Evolutionary conservation across 108 stramenopile species (phyloP), one percentile per base, ranked within the genome.

Genomic region (Stephanodiscus minutulus): DNA sequence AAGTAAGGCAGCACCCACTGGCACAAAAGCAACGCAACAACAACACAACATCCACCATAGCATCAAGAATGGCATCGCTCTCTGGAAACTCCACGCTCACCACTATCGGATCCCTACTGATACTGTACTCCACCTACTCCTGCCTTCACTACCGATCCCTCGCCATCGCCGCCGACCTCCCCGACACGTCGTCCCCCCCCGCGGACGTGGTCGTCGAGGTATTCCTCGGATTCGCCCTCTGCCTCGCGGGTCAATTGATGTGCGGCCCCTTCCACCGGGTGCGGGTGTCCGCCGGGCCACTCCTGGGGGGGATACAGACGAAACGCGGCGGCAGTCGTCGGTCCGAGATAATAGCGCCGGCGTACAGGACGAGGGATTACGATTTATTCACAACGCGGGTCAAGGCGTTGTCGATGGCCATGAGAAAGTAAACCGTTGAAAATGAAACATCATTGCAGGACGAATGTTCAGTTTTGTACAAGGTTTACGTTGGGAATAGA

Each of bases 61-160:
- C 28, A 13, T 50, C 22, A 35, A 82, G 11, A 5, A 72, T 72
- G 70, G n/a, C 70, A 31, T 61, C 72, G 29, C 59, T 79, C 20
- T 73, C 72, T 36, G 66, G 49, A 20, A 49, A 68, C 39, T 64
- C 65, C 41, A 52, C 61, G 20, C 60, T 82, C 28, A 82, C 81
- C 18, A 68, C 66, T 33, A 43, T 77, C 12, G 81, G 81, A 5
- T 43, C 48, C 41, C 43, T 77, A 48, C 72, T 82, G 18, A 64
- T 82, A 64, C 64, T 82, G 9, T 76, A 82, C 46, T 72, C 81
- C 27, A 62, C 81, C 36, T 82, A 82, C 66, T 82, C 81, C 21
- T 82, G 81, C 37, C 77, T 82, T 10, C 81, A 82, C 36, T 82
- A 82, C 44, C 76, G 81, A 43, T 82, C 81, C 39, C 73, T 82